A percentile compares a stretch with the other conserved stretches of the same genome.
Evolutionary conservation across 768 basidiomycete species (phyloP).

Genomic region (Leccinum variicolor): DNA sequence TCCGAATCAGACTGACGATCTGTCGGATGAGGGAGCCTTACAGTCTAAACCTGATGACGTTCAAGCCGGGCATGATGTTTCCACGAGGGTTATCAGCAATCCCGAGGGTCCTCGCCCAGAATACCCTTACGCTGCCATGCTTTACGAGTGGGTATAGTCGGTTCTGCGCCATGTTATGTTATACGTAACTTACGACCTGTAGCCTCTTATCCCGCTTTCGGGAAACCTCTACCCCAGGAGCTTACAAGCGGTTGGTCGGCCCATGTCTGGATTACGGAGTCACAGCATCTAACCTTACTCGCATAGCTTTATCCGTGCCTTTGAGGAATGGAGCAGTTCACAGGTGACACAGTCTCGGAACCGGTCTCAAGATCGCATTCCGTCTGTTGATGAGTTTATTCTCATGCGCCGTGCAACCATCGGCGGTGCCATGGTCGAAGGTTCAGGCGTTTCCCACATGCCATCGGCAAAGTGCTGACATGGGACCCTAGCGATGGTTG

Average conservation of each 20-base stretch:
- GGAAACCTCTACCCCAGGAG: slow-evolving; percentile 34
- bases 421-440: slow-evolving; percentile 38
- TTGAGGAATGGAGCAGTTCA: slow-evolving; percentile 34
- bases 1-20: slow-evolving; percentile 31
- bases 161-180: neutral
- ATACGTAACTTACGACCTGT: slow-evolving; percentile 9
- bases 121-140: slow-evolving; percentile 37
- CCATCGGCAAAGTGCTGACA: neutral
- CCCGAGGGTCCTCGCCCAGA: slow-evolving; percentile 29
- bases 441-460: slow-evolving; percentile 14
- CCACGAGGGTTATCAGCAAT: slow-evolving; percentile 26
- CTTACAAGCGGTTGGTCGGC: slow-evolving; percentile 29
- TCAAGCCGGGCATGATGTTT: slow-evolving; percentile 32
- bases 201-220: slow-evolving; percentile 35
- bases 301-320: slow-evolving; percentile 33
- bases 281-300: neutral
- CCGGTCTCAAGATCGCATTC: slow-evolving; percentile 34
- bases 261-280: neutral
- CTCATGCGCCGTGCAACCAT: slow-evolving; percentile 36
- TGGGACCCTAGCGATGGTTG: slow-evolving; percentile 29
- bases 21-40: slow-evolving; percentile 35
- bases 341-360: slow-evolving; percentile 36
- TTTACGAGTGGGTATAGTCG: slow-evolving; percentile 33
- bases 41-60: slow-evolving; percentile 35
- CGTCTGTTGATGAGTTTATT: slow-evolving; percentile 38